phyloP scores from a whole-genome alignment of 805 yeast species.

The Kodamaea leandrae region DNA sequence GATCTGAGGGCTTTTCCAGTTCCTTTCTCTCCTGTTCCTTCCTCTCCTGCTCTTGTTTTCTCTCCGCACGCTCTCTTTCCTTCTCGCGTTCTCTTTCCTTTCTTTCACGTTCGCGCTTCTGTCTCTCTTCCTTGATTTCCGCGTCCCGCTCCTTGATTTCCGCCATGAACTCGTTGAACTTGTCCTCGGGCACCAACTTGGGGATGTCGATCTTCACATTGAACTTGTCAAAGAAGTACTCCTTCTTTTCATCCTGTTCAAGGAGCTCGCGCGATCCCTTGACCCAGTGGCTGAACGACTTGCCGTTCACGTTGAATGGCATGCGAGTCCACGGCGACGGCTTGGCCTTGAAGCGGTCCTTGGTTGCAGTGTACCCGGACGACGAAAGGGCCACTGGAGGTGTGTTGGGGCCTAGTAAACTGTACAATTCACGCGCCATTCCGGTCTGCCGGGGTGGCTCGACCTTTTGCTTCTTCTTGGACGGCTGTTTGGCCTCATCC shows the following conservation, averaged over 20 bases:
- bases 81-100: constrained; percentile 13
- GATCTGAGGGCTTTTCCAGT: constrained; percentile 5
- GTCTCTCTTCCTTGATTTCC: constrained; percentile 7
- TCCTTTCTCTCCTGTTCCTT: constrained; percentile 6
- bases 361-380: constrained; percentile 43
- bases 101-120: constrained; percentile 4
- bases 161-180: constrained; percentile 53
- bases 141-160: constrained; percentile 31
- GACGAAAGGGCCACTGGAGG: constrained; percentile 62
- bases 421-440: constrained; percentile 86
- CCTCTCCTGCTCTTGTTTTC: constrained; percentile 13
- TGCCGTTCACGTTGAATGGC: constrained; percentile 53
- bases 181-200: constrained; percentile 55
- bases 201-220: constrained; percentile 72
- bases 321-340: constrained; percentile 82
- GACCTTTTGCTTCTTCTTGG: constrained; percentile 40
- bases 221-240: constrained; percentile 72
- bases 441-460: constrained; percentile 48
- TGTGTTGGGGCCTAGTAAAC: constrained; percentile 84
- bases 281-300: constrained; percentile 75
- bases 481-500: constrained; percentile 39
- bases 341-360: constrained; percentile 61
- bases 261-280: constrained; percentile 59
- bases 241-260: constrained; percentile 32
- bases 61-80: constrained; percentile 13